These are phyloP conservation scores for Wickerhamomyces xylosicus DNA, from an alignment of 805 yeast species.

Conservation along the genomic window DNA sequence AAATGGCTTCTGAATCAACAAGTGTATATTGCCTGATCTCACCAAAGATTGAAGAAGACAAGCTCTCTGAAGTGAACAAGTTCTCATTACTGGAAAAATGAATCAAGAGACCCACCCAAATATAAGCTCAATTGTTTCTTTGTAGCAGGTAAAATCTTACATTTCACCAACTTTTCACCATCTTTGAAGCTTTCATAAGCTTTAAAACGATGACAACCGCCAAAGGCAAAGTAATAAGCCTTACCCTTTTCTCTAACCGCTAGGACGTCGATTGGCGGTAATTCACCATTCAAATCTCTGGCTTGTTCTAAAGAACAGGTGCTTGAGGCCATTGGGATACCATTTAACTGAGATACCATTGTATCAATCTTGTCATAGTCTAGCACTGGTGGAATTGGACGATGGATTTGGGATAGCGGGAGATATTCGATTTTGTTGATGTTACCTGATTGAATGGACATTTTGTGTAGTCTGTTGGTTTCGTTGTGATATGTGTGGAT, in stretches of 20 bases:
- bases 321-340: slow-evolving; percentile 50
- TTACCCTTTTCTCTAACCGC: slow-evolving; percentile 54
- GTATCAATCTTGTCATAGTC: slow-evolving; percentile 67
- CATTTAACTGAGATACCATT: slow-evolving; percentile 64
- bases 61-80: too few species aligned
- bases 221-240: slow-evolving; percentile 68
- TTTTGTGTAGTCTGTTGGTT: slow-evolving; percentile 15
- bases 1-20: too few species aligned
- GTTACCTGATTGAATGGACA: slow-evolving; percentile 63
- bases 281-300: slow-evolving; percentile 35
- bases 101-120: slow-evolving; percentile 58
- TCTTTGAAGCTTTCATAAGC: slow-evolving; percentile 53
- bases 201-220: slow-evolving; percentile 86
- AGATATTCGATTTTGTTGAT: slow-evolving; percentile 42
- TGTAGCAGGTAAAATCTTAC: slow-evolving; percentile 70
- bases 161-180: slow-evolving; percentile 44
- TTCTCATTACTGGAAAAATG: slow-evolving; percentile 14
- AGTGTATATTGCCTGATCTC: too few species aligned
- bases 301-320: slow-evolving; percentile 42
- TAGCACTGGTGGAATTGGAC: slow-evolving; percentile 83
- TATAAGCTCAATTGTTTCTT: slow-evolving; percentile 56
- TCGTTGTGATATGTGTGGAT: neutral
- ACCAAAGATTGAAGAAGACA: too few species aligned
- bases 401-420: slow-evolving; percentile 55
- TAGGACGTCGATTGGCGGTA: slow-evolving; percentile 79